Evolutionary conservation across 371 early-diverging fungal species (phyloP).

Genomic region (Mucor plumbeus): DNA sequence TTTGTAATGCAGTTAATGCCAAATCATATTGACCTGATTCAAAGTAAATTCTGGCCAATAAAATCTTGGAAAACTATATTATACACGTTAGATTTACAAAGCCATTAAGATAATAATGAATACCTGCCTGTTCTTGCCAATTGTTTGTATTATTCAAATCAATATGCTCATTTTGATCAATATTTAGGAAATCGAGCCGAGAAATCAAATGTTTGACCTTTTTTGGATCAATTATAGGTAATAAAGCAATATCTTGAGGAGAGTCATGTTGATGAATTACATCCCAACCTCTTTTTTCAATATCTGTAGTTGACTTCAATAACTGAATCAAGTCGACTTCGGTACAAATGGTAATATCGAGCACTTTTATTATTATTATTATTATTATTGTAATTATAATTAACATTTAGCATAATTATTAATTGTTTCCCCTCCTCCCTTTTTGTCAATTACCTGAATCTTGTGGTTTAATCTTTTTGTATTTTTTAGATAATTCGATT

Average conservation of each 20-base stretch:
- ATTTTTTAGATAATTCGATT: slow-evolving; percentile 60
- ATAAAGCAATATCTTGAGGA: slow-evolving; percentile 25
- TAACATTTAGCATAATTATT: not conserved
- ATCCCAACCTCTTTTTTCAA: slow-evolving; percentile 19
- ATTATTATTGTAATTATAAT: too few relatives aligned
- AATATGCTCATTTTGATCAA: not conserved
- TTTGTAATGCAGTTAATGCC: slow-evolving; percentile 35
- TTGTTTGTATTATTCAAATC: slow-evolving; percentile 20
- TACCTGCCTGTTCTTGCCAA: slow-evolving; percentile 34
- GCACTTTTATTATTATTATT: too few relatives aligned
- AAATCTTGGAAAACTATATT: slow-evolving; percentile 33
- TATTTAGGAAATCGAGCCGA: slow-evolving; percentile 3
- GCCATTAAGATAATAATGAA: not conserved
- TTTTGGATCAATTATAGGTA: slow-evolving; percentile 19
- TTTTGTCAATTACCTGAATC: slow-evolving; percentile 53
- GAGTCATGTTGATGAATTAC: slow-evolving; percentile 30
- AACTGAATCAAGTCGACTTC: slow-evolving; percentile 38
- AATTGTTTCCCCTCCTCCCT: not conserved
- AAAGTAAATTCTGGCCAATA: slow-evolving; percentile 48
- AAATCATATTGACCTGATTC: slow-evolving; percentile 38
- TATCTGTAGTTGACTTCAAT: slow-evolving; percentile 12
- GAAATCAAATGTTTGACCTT: slow-evolving; percentile 14
- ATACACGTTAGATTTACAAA: not conserved
- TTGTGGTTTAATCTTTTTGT: slow-evolving; percentile 56
- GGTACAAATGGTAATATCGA: slow-evolving; percentile 27